These are phyloP conservation scores for Plasmodium sp. DNA, from an alignment of 169 alveolate genomes.

Conservation along the genomic window DNA sequence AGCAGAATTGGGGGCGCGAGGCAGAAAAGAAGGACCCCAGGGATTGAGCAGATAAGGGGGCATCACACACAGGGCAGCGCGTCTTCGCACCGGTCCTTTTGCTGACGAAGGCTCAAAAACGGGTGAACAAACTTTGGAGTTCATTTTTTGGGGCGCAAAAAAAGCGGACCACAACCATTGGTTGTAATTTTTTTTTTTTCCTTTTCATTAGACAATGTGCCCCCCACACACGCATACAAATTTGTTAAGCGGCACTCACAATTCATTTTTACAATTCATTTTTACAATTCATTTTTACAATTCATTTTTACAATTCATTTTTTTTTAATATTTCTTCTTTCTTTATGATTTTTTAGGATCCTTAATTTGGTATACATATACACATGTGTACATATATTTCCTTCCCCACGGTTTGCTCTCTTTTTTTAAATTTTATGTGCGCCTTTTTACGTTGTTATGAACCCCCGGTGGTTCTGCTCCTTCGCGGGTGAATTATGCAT, in stretches of 20 bases:
- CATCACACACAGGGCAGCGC: background rate
- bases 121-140: background rate
- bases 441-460: background rate
- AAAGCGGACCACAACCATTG: background rate
- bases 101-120: background rate
- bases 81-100: background rate
- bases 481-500: background rate
- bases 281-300: background rate
- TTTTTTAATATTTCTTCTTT: background rate
- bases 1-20: background rate
- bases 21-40: too few species aligned
- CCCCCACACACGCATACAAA: background rate
- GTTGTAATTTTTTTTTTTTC: background rate
- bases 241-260: background rate
- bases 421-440: background rate
- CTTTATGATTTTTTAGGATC: background rate
- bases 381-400: background rate
- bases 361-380: background rate
- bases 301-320: background rate
- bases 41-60: background rate
- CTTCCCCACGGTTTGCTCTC: background rate
- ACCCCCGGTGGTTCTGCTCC: background rate
- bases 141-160: background rate
- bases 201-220: background rate
- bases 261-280: too few species aligned